Evolutionary conservation across 1,284 basidiomycete genomes (phyloP).

Genomic region (Tausonia pullulans): DNA sequence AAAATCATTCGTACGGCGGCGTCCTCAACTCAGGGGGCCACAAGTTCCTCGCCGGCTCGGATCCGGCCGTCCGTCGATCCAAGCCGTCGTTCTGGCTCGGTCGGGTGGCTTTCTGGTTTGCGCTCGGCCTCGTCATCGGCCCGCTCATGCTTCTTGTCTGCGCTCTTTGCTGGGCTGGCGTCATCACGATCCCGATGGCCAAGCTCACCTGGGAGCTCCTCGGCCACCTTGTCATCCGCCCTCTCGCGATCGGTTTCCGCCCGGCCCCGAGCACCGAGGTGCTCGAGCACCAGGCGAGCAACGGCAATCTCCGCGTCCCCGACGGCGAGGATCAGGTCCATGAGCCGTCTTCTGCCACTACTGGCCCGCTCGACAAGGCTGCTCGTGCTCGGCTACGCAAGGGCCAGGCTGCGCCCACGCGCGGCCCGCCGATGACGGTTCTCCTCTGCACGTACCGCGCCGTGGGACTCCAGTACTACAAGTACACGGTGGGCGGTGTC

Average conservation of each 20-base stretch:
- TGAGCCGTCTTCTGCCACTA: not conserved
- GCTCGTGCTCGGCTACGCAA: conserved; percentile 38
- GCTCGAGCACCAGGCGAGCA: conserved; percentile 12
- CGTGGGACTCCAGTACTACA: conserved; percentile 87
- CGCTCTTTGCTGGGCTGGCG: conserved; percentile 79
- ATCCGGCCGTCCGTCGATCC: conserved; percentile 3
- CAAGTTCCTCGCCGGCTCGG: conserved; percentile 17
- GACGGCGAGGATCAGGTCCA: conserved; percentile 18
- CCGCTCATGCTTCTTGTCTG: conserved; percentile 81
- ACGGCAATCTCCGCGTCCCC: conserved; percentile 17
- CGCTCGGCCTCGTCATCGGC: conserved; percentile 63
- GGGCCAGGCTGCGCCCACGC: conserved; percentile 61
- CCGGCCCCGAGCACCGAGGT: conserved; percentile 27
- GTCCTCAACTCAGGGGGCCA: conserved; percentile 6
- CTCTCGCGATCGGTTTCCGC: conserved; percentile 83
- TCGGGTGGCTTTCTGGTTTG: conserved; percentile 63
- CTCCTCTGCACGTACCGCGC: conserved; percentile 92
- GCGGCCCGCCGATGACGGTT: conserved; percentile 67
- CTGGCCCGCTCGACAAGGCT: conserved; percentile 11
- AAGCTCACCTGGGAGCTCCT: conserved; percentile 90
- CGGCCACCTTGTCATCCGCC: conserved; percentile 66
- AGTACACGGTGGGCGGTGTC: conserved; percentile 96
- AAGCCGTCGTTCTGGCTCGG: conserved; percentile 32
- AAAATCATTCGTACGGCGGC: conserved; percentile 7
- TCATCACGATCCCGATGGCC: conserved; percentile 96